Base-by-base conservation (phyloP, 2,329 filamentous ascomycete species). In the Scytalidium sp. region DNA sequence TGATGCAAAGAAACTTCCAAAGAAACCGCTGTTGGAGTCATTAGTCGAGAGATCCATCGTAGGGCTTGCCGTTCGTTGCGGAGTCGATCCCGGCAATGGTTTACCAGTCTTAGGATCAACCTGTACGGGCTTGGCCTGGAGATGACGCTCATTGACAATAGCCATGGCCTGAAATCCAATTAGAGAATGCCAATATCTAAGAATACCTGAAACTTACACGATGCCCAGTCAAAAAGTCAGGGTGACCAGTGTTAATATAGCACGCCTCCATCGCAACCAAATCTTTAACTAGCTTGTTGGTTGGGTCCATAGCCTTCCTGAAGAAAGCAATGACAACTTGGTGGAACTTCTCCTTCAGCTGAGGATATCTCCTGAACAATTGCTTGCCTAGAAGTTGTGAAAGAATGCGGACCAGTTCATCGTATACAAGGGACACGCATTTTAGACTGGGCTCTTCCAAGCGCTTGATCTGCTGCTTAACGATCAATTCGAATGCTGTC, bases 91-190 rank as follows among this genome's bases (percentile, higher is more conserved):
- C 25, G 87, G 84, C 19, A 99, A 77, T 39, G 94, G 91, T 78
- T 97, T 97, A 69, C 95, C 95, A 2, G 93, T 97, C 81, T 99
- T 99, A 48, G 94, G 94, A 67, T 99, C 94, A 22, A 99, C 93
- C 70, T 97, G 94, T 1, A 92, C 88, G 17, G 94, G 93, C 72
- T 93, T 95, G 44, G 79, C 63, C 21, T 87, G 79, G 64, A 82
- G 88, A 68, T 96, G 88, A 53, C 90, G 86, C 70, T 99, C 94
- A 64, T 97, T 95, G 51, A 99, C 91, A 56, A 99, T 93, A 10
- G 94, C 90, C 94, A 99, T 99, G 43, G 94, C 93, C 79, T 85
- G 50, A 10, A 50, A 43, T 25, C 3, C 44, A 27, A 45, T 59
- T 53, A 47, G 13, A 43, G 56, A 66, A 54, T 67, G 62, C 41